Evolutionary conservation across 768 basidiomycete species (phyloP), one percentile per base, ranked within the genome.

Genomic region (Tephrocybe sp.): DNA sequence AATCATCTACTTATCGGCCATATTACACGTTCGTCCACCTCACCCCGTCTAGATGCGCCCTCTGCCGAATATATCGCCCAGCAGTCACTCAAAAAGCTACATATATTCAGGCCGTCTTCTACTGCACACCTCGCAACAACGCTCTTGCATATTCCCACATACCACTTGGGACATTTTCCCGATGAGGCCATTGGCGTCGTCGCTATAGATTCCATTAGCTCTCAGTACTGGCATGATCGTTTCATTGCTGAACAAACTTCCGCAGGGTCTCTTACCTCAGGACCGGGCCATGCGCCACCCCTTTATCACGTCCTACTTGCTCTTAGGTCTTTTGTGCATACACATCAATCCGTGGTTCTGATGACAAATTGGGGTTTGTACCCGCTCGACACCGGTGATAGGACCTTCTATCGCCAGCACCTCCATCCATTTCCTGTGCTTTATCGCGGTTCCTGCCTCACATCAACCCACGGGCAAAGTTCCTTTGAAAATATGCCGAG

Each of bases 171-270:
- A 15, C 65, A 71, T 45, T 72, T 84, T 50, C 71, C 76, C 25
- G 64, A 78, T 36, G 64, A 70, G 25, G 82, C 83, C 52, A 73
- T 92, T 10, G 83, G 82, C 5, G 57, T 90, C 46, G 65, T 94
- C 30, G 80, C 79, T 9, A 70, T 93, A 39, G 91, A 94, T 65
- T 90, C 89, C 12, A 64, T 90, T 50, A 84, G 84, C 61, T 63
- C 87, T 0, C 89, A 85, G 60, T 80, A 88, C 65, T 93, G 91
- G 91, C 53, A 75, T 2, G 90, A 93, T 62, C 80, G 85, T 34
- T 84, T 82, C 60, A 69, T 71, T 31, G 66, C 68, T 24, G 88
- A 91, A 64, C 80, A 81, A 55, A 53, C 71, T 15, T 49, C 55
- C 31, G 46, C 49, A 29, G 48, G 18, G 38, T 49, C 47, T 31